Conservation (phyloP, 2,329 filamentous ascomycete species). For the Fusarium sp. region DNA sequence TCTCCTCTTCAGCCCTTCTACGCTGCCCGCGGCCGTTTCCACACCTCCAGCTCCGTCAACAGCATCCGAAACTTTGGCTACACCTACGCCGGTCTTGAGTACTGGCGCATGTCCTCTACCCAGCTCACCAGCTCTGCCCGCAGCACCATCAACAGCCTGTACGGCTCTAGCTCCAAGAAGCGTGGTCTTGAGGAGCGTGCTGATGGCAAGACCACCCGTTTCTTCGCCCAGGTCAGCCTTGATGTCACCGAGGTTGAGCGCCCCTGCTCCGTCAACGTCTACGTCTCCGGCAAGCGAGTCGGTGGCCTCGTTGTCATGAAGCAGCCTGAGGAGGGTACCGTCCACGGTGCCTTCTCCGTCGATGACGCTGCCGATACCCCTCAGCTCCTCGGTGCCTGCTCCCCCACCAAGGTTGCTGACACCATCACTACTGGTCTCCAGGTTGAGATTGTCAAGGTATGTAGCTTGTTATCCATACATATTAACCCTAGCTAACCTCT, state of each 20-base stretch:
- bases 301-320: conserved; percentile 50
- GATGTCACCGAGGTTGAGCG: conserved; percentile 49
- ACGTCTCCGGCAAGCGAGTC: conserved; percentile 45
- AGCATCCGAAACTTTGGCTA: conserved; percentile 51
- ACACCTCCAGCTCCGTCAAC: conserved; percentile 52
- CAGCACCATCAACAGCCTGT: conserved; percentile 48
- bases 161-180: conserved; percentile 34
- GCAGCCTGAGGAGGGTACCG: conserved; percentile 46
- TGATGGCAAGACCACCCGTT: conserved; percentile 41
- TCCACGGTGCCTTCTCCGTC: conserved; percentile 51
- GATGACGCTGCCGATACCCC: conserved; percentile 69
- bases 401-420: conserved; percentile 38
- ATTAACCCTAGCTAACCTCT: not conserved
- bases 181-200: conserved; percentile 32
- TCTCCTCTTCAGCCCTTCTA: conserved; percentile 62
- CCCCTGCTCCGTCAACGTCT: conserved; percentile 49
- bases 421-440: conserved; percentile 43
- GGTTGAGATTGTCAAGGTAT: conserved; percentile 48
- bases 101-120: conserved; percentile 45
- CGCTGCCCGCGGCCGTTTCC: conserved; percentile 49
- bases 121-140: conserved; percentile 47
- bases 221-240: conserved; percentile 48
- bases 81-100: conserved; percentile 50
- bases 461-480: not conserved
- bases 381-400: conserved; percentile 55